These are phyloP conservation scores for Moelleriella libera DNA, from an alignment of 2,329 filamentous ascomycete genomes.

Conservation along the genomic window DNA sequence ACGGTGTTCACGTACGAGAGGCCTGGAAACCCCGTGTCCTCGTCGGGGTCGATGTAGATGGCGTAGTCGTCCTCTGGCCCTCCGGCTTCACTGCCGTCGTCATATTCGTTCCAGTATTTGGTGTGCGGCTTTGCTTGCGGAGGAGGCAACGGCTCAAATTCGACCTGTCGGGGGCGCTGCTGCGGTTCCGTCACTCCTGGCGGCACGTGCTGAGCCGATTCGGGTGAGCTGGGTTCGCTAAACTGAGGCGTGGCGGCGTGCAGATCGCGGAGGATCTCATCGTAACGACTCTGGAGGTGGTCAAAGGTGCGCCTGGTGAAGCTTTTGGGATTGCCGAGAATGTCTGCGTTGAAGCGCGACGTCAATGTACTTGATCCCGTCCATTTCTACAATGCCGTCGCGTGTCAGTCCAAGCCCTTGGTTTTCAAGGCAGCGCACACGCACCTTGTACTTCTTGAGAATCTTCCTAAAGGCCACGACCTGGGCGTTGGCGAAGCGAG, in stretches of 20 bases:
- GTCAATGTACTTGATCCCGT: conserved; percentile 55
- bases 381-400: conserved; percentile 49
- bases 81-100: conserved; percentile 58
- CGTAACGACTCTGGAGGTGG: conserved; percentile 33
- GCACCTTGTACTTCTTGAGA: conserved; percentile 64
- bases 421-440: not conserved
- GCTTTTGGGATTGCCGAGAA: conserved; percentile 53
- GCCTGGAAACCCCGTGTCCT: conserved; percentile 45
- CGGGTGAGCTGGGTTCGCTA: conserved; percentile 25
- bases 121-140: conserved; percentile 14
- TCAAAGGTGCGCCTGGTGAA: conserved; percentile 56
- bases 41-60: conserved; percentile 62
- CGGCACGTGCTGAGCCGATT: conserved; percentile 12
- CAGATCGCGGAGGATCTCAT: conserved; percentile 32
- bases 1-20: conserved; percentile 43
- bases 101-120: conserved; percentile 78
- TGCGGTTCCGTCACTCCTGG: not conserved
- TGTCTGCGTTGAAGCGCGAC: conserved; percentile 49
- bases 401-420: conserved; percentile 7
- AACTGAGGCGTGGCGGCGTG: conserved; percentile 27
- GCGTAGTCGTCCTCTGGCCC: conserved; percentile 49
- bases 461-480: conserved; percentile 68
- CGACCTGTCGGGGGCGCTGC: conserved; percentile 7
- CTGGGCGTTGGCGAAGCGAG: conserved; percentile 61
- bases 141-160: conserved; percentile 17